Conservation (phyloP, 108 stramenopile species). For the Pseudonitzschia pungens region DNA sequence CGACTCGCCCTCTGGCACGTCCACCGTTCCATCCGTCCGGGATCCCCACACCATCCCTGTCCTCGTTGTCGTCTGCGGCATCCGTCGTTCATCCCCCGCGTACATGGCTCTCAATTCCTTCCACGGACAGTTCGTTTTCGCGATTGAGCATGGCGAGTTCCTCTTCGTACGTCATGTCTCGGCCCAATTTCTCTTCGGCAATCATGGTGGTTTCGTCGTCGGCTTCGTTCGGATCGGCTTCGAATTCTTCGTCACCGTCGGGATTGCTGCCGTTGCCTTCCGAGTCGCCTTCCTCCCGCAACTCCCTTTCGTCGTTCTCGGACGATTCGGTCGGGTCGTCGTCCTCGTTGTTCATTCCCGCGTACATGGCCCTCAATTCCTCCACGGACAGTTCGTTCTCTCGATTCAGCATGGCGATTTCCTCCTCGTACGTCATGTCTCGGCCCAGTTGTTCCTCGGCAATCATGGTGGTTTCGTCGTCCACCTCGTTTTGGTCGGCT, state of each 20-base stretch:
- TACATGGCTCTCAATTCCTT: constrained; percentile 69
- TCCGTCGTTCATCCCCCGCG: constrained; percentile 18
- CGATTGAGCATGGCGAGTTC: constrained; percentile 59
- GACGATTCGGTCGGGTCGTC: neutral
- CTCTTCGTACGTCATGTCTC: constrained; percentile 71
- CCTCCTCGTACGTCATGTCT: constrained; percentile 53
- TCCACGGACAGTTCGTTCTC: constrained; percentile 71
- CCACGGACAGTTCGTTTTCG: constrained; percentile 77
- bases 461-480: constrained; percentile 61
- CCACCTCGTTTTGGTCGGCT: constrained; percentile 27
- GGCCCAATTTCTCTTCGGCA: constrained; percentile 67
- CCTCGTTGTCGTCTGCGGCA: neutral
- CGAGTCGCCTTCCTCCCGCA: neutral
- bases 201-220: constrained; percentile 81
- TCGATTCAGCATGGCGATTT: constrained; percentile 39
- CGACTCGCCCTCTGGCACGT: neutral
- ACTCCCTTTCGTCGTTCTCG: neutral
- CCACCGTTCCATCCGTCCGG: neutral
- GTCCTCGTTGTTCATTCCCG: constrained; percentile 21
- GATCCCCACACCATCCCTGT: neutral
- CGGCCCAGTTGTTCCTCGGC: constrained; percentile 49
- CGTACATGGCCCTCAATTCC: constrained; percentile 61
- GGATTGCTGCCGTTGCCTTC: neutral
- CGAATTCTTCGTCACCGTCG: constrained; percentile 39
- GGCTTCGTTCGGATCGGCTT: constrained; percentile 26